Evolutionary conservation across 768 basidiomycete species (phyloP), one percentile per base, ranked within the genome.

Genomic region (Suillus paluster): DNA sequence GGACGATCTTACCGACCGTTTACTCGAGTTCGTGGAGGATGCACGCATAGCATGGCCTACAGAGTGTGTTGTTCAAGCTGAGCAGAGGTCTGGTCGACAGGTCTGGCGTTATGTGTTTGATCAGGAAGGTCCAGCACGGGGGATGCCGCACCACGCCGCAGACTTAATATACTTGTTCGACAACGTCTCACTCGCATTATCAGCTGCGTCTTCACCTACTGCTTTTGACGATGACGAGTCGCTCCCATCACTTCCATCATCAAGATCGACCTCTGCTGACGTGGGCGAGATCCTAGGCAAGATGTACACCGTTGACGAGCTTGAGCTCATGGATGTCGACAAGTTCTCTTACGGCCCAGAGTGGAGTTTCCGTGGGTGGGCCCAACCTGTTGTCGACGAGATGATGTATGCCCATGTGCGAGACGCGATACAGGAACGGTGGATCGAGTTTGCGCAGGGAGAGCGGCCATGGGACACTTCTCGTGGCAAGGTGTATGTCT

Each of bases 71-170:
- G 83, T 82, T 4, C 76, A 81, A 57, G 80, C 80, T 58, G 81
- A 84, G 2, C 80, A 80, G 58, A 77, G 73, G 19, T 80, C 81
- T 15, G 88, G 86, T 1, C 78, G 78, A 44, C 83, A 83, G n/a
- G 89, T 91, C 6, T 93, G 87, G 86, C 82, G 91, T 61, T 93
- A 90, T 67, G 85, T 91, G 19, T 93, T 93, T 70, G 91, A 93
- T 73, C 91, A 93, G 75, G 91, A 91, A 67, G 84, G 88, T 1
- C 88, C 90, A 10, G 78, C 81, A 25, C 80, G 85, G 52, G 85
- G 85, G 15, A 71, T 84, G 21, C 85, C 90, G 2, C 90, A 91
- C 68, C 88, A 92, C 69, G 86, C 83, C 1, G 85, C 86, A 1
- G 91, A 92, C 71, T 75, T 93, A 48, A 81, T 90, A 60, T 93